These are phyloP conservation scores for Kalanchoe fedtschenkoi DNA, from an alignment of 164 flowering plant genomes.

Conservation along the genomic window DNA sequence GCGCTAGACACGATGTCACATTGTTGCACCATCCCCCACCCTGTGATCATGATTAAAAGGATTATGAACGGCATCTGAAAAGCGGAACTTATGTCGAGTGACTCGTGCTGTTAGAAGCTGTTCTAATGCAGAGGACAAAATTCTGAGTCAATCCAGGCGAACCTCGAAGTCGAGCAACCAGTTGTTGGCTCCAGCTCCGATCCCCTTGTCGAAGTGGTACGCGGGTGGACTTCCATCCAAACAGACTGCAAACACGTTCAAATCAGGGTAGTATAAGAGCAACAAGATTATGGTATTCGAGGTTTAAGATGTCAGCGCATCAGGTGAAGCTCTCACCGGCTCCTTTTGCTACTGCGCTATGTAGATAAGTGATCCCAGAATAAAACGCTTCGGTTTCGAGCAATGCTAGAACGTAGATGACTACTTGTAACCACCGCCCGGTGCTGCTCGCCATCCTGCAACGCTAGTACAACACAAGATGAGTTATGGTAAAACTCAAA, in stretches of 20 bases:
- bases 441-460: constrained; percentile 19
- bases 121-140: not conserved
- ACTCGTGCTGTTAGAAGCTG: not conserved
- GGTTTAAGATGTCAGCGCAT: not conserved
- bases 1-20: constrained; percentile 47
- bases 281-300: not conserved
- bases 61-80: no score
- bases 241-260: constrained; percentile 24
- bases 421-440: constrained; percentile 16
- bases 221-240: constrained; percentile 62
- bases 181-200: constrained; percentile 44
- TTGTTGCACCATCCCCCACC: constrained; percentile 99
- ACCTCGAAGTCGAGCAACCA: constrained; percentile 73
- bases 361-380: constrained; percentile 45
- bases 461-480: not conserved
- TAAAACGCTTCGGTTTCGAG: constrained; percentile 27
- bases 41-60: no score
- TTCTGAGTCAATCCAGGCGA: no score
- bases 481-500: not conserved
- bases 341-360: constrained; percentile 61
- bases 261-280: not conserved
- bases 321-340: constrained; percentile 36
- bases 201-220: constrained; percentile 45
- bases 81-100: not conserved
- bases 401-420: constrained; percentile 18